Percentiles rank a stretch among this genome's conserved stretches.
Evolutionary conservation across 495 filamentous ascomycete species (phyloP).

Genomic region (Aspergillus heteromorphus): DNA sequence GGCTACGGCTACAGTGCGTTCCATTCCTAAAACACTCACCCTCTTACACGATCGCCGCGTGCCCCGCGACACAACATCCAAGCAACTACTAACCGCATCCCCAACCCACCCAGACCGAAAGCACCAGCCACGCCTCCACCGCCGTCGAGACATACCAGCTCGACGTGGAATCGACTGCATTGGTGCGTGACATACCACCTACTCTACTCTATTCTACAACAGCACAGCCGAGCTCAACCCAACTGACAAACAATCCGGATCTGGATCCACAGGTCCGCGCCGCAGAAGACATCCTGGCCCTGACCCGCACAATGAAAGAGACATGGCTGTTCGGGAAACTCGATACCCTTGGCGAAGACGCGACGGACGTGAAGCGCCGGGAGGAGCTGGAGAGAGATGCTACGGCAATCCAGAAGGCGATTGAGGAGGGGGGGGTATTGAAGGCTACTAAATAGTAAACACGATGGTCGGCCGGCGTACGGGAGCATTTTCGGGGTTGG

Average conservation of each 20-base stretch:
- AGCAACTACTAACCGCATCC: not conserved
- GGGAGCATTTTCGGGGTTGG: not conserved
- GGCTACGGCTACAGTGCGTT: constrained; percentile 48
- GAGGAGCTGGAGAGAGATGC: constrained; percentile 50
- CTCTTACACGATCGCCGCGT: not conserved
- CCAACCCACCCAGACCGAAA: constrained; percentile 27
- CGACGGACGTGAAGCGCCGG: constrained; percentile 33
- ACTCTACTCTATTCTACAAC: not conserved
- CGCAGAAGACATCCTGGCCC: constrained; percentile 58
- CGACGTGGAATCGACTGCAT: constrained; percentile 56
- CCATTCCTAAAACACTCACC: too few species aligned
- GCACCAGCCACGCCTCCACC: constrained; percentile 35
- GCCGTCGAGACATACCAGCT: constrained; percentile 59
- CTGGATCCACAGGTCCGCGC: constrained; percentile 60
- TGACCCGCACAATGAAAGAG: constrained; percentile 64
- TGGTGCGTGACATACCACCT: constrained; percentile 47
- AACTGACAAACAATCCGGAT: not conserved
- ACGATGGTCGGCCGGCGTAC: too few species aligned
- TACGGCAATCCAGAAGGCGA: constrained; percentile 39
- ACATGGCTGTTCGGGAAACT: constrained; percentile 70
- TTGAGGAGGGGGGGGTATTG: constrained; percentile 37
- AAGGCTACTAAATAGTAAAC: constrained; percentile 18
- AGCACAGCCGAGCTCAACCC: not conserved
- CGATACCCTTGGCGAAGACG: constrained; percentile 53
- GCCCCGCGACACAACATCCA: not conserved